A percentile compares a stretch with the other conserved stretches of the same genome.
Conservation (phyloP, 2,329 filamentous ascomycete species). For the Fusarium redolens region DNA sequence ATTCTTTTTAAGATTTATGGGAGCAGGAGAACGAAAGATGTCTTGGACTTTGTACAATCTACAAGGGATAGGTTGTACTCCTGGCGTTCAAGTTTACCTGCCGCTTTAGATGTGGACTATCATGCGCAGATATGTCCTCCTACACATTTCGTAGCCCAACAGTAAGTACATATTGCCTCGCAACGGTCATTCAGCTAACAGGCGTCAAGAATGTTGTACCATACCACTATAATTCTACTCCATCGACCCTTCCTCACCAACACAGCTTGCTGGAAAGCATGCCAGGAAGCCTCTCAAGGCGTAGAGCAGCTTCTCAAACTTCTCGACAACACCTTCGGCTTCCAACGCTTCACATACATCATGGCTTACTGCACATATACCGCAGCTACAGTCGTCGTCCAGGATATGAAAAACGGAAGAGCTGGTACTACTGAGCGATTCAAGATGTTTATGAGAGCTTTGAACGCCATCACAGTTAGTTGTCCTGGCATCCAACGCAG, state of each 20-base stretch:
- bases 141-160: slow-evolving; percentile 1
- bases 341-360: background rate
- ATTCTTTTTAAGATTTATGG: background rate
- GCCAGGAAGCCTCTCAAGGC: background rate
- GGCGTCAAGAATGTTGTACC: background rate
- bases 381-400: background rate
- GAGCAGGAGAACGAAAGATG: background rate
- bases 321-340: background rate
- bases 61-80: background rate
- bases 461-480: background rate
- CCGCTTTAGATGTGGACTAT: background rate
- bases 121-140: background rate
- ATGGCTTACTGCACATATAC: slow-evolving; percentile 6
- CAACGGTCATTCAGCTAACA: background rate
- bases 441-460: background rate
- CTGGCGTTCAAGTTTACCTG: background rate
- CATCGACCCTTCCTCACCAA: background rate
- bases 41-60: background rate
- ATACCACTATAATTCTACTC: background rate
- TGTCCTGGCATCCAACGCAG: background rate
- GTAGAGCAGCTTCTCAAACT: background rate
- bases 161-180: background rate
- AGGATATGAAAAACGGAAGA: background rate
- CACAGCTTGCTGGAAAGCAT: background rate
- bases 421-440: background rate